Evolutionary conservation across 1,284 basidiomycete species (phyloP).

Genomic region (Phellopilus nigrolimitatus): DNA sequence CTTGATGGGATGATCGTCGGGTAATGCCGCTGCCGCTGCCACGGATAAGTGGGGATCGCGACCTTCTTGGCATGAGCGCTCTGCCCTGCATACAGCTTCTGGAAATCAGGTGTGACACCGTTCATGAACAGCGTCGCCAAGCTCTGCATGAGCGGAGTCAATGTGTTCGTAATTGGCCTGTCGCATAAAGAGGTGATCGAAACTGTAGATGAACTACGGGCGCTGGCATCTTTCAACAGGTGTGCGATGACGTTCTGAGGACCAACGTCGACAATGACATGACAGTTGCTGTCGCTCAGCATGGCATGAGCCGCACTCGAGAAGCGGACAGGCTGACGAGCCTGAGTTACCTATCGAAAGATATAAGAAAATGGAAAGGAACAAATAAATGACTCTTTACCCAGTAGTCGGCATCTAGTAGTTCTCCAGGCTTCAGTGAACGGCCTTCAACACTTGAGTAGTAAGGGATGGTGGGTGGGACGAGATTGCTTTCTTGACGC

Average conservation of each 20-base stretch:
- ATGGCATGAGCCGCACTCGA: conserved; percentile 26
- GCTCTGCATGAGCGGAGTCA: conserved; percentile 28
- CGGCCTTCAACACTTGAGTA: conserved; percentile 30
- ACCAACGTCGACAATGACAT: conserved; percentile 32
- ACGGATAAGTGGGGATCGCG: conserved; percentile 33
- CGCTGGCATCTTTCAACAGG: conserved; percentile 28
- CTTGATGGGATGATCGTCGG: conserved; percentile 29
- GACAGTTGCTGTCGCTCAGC: conserved; percentile 23
- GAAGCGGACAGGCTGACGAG: conserved; percentile 31
- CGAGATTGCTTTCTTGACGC: conserved; percentile 22
- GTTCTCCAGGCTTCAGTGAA: conserved; percentile 22
- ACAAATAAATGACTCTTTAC: conserved; percentile 20
- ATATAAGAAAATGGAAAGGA: background rate
- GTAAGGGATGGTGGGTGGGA: conserved; percentile 26
- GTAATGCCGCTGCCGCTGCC: conserved; percentile 33
- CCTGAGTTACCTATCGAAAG: conserved; percentile 29
- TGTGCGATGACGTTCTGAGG: conserved; percentile 33
- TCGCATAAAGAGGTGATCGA: conserved; percentile 27
- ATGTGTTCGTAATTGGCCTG: conserved; percentile 31
- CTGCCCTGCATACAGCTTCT: conserved; percentile 25
- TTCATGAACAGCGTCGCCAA: conserved; percentile 29
- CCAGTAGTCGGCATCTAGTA: conserved; percentile 30
- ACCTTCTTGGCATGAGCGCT: conserved; percentile 25
- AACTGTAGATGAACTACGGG: conserved; percentile 21
- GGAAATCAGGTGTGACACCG: conserved; percentile 29